Evolutionary conservation across 768 basidiomycete species (phyloP).

Genomic region (Amanita exitialis): DNA sequence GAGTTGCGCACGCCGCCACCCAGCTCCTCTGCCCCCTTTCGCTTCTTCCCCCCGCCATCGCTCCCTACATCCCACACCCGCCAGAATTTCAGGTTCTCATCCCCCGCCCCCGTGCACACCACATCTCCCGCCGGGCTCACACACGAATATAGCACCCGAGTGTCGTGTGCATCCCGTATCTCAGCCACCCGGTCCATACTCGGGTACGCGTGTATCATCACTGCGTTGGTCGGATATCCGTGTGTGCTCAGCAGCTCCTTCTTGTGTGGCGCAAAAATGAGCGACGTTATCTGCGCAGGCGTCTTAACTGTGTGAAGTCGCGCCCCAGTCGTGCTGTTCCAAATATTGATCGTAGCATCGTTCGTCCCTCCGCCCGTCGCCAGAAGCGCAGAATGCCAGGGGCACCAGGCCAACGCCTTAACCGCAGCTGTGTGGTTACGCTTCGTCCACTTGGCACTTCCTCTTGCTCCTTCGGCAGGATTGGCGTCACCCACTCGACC

Average conservation of each 20-base stretch:
- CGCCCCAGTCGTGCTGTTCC: conserved; percentile 90
- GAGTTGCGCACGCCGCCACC: conserved; percentile 33
- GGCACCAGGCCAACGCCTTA: conserved; percentile 93
- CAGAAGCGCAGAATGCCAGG: conserved; percentile 88
- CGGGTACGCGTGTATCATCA: conserved; percentile 83
- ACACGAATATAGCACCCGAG: conserved; percentile 78
- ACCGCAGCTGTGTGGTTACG: conserved; percentile 86
- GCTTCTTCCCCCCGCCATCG: conserved; percentile 38
- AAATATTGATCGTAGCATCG: conserved; percentile 84
- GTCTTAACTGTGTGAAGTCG: conserved; percentile 82
- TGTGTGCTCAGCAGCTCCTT: conserved; percentile 92
- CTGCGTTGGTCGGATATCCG: conserved; percentile 82
- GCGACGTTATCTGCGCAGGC: conserved; percentile 84
- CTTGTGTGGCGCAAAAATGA: conserved; percentile 78
- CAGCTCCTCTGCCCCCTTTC: conserved; percentile 27
- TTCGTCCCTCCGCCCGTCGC: conserved; percentile 93
- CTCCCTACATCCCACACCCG: conserved; percentile 63
- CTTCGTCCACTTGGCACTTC: conserved; percentile 82
- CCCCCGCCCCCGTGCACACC: conserved; percentile 85
- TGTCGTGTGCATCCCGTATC: conserved; percentile 90
- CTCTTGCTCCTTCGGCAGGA: conserved; percentile 33
- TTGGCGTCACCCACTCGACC: conserved; percentile 54
- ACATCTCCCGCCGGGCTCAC: conserved; percentile 86
- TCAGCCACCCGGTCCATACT: conserved; percentile 70
- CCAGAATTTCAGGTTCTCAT: conserved; percentile 98